Evolutionary conservation across 2,329 filamentous ascomycete genomes (phyloP).

Genomic region (Juglanconis oblonga): DNA sequence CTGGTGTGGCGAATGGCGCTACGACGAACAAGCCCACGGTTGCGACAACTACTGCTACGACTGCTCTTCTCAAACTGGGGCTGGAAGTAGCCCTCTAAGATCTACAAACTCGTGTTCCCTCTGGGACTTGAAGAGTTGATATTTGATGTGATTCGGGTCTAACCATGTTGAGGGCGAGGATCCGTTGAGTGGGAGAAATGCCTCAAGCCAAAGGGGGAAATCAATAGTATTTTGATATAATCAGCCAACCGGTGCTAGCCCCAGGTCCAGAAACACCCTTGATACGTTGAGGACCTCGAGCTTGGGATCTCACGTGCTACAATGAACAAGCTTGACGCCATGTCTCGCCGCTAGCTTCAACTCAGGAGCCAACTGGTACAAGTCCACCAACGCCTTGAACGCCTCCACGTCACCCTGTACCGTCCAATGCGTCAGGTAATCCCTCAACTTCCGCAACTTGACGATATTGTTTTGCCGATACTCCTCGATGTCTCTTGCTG

Average conservation of each 20-base stretch:
- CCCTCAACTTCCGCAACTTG: conserved; percentile 1
- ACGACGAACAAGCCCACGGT: not conserved
- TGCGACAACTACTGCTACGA: not conserved
- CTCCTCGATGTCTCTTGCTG: not conserved
- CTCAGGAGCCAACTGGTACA: not conserved
- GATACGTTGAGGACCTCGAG: not conserved
- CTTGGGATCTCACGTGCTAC: not conserved
- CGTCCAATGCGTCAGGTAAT: not conserved
- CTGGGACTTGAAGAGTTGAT: too few relatives aligned
- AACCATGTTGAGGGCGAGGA: too few relatives aligned
- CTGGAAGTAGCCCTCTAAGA: not conserved
- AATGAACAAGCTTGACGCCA: not conserved
- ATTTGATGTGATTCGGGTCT: too few relatives aligned
- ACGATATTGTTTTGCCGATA: not conserved
- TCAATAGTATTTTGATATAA: too few relatives aligned
- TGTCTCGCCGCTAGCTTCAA: not conserved
- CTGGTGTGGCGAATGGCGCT: conserved; percentile 4
- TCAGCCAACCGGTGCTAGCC: too few relatives aligned
- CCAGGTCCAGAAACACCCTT: not conserved
- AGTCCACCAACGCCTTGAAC: conserved; percentile 1
- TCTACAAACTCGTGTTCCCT: not conserved
- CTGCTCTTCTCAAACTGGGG: not conserved
- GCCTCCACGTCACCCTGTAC: not conserved
- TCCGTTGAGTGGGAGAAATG: too few relatives aligned
- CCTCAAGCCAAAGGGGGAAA: too few relatives aligned